Base-by-base conservation (phyloP, 345 rosid species). In the Trapa bicornis region DNA sequence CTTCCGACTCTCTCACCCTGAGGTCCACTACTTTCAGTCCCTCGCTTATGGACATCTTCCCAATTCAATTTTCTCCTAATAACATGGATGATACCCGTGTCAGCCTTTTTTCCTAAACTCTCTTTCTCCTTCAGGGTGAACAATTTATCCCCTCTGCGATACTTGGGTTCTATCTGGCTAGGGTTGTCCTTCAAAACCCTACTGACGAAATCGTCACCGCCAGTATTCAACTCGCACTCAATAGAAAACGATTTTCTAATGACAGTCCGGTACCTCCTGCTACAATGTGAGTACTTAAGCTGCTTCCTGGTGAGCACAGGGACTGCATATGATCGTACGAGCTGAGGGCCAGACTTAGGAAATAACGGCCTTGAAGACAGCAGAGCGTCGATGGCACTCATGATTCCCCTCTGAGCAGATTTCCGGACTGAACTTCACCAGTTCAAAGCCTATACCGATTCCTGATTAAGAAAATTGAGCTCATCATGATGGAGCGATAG, bases 151-250 rank as follows among this genome's bases (percentile, higher is more conserved):
- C 88, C 89, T 66, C 86, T 76, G 54, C 81, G 72, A 61, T 79
- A 87, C 75, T 76, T 85, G 72, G 95, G 86, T 43, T 89, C 95
- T 63, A 86, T 80, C 67, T 92, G 96, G 79, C 93, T 85, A 43
- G 96, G 96, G 61, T 92, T 87, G 79, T 89, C 84, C 82, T 84
- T 80, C 84, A 92, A 72, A 77, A 66, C 75, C 70, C 70, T 66
- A 10, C 66, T 53, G 45, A 72, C 66, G 62, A 67, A 72, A 48
- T 72, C 75, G 35, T 72, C 66, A 37, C 75, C 52, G 54, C 43
- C 73, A 36, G 73, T 42, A 54, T 32, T 41, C 63, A 64, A 71
- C 42, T 71, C 64, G 53, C 73, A 65, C 2, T 6, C 36, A 41
- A 65, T 47, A 11, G 52, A 41, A 36, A 17, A 33, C 14, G 43